A percentile compares a stretch with the other conserved stretches of the same genome.
phyloP scores from a whole-genome alignment of 1,284 basidiomycete genomes.

The Earliella scabrosa region DNA sequence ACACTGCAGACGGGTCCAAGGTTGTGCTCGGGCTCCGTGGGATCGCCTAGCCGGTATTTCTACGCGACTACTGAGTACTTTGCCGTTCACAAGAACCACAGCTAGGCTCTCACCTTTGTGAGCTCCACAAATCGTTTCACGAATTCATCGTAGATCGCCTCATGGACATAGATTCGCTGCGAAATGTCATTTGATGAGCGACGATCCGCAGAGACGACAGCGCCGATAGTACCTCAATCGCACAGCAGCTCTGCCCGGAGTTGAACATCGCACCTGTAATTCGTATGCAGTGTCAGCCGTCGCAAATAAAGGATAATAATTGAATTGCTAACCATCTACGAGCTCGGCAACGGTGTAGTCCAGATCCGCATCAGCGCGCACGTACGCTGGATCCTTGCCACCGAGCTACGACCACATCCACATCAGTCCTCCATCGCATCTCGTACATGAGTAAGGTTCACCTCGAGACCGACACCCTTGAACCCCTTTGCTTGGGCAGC shows the following conservation, averaged over 20 bases:
- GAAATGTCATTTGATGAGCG: background rate
- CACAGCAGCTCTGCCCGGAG: slow-evolving; percentile 92
- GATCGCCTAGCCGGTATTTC: slow-evolving; percentile 88
- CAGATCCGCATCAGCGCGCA: slow-evolving; percentile 84
- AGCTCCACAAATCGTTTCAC: slow-evolving; percentile 76
- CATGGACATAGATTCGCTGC: slow-evolving; percentile 95
- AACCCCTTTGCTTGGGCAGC: slow-evolving; percentile 70
- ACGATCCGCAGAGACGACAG: no score
- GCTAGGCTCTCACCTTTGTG: slow-evolving; percentile 57
- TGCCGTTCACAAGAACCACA: background rate
- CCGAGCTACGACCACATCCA: slow-evolving; percentile 88
- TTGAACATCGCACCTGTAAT: slow-evolving; percentile 87
- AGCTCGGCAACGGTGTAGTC: slow-evolving; percentile 85
- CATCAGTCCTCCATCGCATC: no score
- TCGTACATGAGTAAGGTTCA: no score
- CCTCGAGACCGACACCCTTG: slow-evolving; percentile 82
- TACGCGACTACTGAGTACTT: slow-evolving; percentile 28
- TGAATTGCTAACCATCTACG: slow-evolving; percentile 78
- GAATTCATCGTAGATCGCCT: slow-evolving; percentile 81
- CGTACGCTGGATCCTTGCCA: slow-evolving; percentile 96
- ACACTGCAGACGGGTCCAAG: slow-evolving; percentile 92
- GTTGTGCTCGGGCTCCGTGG: slow-evolving; percentile 72
- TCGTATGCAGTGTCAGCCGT: background rate
- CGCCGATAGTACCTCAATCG: slow-evolving; percentile 62
- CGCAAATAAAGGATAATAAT: background rate